Base-by-base conservation (phyloP, 306 rosid species). In the Malus sylvestris region DNA sequence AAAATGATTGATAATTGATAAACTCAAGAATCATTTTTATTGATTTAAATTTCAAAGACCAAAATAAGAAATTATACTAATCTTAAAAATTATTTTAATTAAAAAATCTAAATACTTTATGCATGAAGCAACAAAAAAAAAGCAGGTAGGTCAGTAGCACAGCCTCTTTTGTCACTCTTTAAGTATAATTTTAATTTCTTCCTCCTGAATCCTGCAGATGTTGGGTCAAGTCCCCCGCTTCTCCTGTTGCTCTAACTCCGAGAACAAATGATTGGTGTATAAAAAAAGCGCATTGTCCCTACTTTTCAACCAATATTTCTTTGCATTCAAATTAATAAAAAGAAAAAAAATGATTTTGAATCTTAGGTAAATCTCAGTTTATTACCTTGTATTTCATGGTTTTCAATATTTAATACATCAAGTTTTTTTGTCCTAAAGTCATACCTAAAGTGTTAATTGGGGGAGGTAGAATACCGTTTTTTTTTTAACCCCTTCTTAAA, bases 61-160 rank as follows among this genome's bases (percentile, higher is more conserved):
- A 35, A 35, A 35, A 35, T 35, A 0, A 35, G 0, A 1, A 35
- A 7, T 35, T 35, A 35, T 35, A 35, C 2, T 1, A 6, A 35
- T 6, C 2, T 35, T 2, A 1, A 8, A 8, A 2, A 38, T 0
- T 38, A 38, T 38, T 38, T 7, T 38, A 38, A 7, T 0, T 38
- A 38, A 38, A 7, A 35, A 38, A 38, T 38, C 42, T 38, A 7
- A 62, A 29, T 74, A 62, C 5, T 44, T 44, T 29, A 74, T 30
- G 61, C 70, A 12, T 23, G 46, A 45, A 52, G 61, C 44, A 74
- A 74, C 62, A 74, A 62, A 73, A 20, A 51, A 74, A 29, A 27
- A 29, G 59, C 45, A 60, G 67, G 52, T 46, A 35, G 8, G 42
- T 8, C 42, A 72, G 20, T 20, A 60, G 58, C 57, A 59, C 59